These are phyloP conservation scores for Penicillium antarcticum DNA, from an alignment of 495 filamentous ascomycete species.

Conservation along the genomic window DNA sequence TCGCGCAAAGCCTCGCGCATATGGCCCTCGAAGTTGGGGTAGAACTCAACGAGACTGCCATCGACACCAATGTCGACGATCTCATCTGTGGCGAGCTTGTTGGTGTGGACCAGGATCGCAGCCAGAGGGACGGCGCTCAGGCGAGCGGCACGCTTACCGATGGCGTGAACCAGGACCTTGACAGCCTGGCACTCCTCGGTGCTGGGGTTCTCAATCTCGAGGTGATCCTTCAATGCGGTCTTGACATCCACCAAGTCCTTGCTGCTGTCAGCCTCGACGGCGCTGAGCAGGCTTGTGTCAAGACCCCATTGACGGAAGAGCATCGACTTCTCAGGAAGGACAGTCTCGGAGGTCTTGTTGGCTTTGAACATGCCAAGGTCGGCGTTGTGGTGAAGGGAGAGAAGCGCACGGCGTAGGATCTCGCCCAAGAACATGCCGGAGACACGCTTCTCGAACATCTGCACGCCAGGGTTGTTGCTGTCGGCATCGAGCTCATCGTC, in stretches of 20 bases:
- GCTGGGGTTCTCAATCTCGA: slow-evolving; percentile 67
- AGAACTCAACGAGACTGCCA: slow-evolving; percentile 86
- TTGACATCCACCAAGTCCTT: slow-evolving; percentile 61
- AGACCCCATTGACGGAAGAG: slow-evolving; percentile 85
- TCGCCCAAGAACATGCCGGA: slow-evolving; percentile 98
- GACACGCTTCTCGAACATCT: slow-evolving; percentile 99
- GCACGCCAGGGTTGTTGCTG: slow-evolving; percentile 88
- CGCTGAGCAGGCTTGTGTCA: slow-evolving; percentile 81
- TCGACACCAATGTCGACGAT: slow-evolving; percentile 88
- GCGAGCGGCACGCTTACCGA: slow-evolving; percentile 86
- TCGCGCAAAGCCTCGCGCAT: slow-evolving; percentile 71
- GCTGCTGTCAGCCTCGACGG: slow-evolving; percentile 71
- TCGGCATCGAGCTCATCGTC: slow-evolving; percentile 74
- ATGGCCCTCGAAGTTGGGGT: slow-evolving; percentile 79
- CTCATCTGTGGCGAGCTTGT: slow-evolving; percentile 59
- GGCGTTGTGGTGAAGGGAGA: slow-evolving; percentile 61
- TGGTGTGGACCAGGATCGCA: slow-evolving; percentile 73
- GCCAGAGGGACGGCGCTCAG: slow-evolving; percentile 82
- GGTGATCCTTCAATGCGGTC: slow-evolving; percentile 68
- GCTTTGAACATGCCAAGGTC: slow-evolving; percentile 65
- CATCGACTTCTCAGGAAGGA: slow-evolving; percentile 56
- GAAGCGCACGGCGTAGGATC: slow-evolving; percentile 74
- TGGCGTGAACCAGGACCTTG: slow-evolving; percentile 73
- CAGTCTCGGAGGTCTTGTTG: slow-evolving; percentile 67
- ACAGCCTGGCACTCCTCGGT: slow-evolving; percentile 79